Percentiles rank a stretch among this genome's conserved stretches.
phyloP scores from a whole-genome alignment of 768 basidiomycete genomes.

The Sutorius australiensis region DNA sequence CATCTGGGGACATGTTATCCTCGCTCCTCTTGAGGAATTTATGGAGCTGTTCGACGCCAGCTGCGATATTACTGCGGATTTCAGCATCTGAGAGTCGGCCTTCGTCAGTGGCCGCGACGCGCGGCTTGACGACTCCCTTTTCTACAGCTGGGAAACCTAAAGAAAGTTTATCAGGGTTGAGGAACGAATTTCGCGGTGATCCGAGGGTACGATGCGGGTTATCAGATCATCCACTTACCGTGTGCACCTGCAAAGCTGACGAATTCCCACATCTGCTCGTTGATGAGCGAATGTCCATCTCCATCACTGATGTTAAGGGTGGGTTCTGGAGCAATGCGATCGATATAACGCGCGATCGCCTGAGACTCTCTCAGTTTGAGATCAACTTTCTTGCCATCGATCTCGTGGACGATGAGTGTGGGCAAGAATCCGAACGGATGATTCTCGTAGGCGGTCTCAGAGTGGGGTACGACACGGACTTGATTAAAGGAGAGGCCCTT shows the following conservation, averaged over 20 bases:
- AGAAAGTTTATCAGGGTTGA: background rate
- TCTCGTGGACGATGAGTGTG: conserved; percentile 28
- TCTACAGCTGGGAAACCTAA: conserved; percentile 30
- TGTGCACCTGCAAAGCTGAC: conserved; percentile 23
- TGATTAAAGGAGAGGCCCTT: conserved; percentile 28
- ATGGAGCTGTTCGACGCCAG: conserved; percentile 16
- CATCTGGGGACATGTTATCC: conserved; percentile 23
- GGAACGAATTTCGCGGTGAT: background rate
- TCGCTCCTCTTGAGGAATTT: conserved; percentile 18
- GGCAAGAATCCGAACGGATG: conserved; percentile 33
- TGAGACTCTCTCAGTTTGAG: conserved; percentile 28
- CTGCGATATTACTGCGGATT: conserved; percentile 16
- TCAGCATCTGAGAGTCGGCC: conserved; percentile 21
- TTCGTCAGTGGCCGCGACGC: conserved; percentile 25
- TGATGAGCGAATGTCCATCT: conserved; percentile 18
- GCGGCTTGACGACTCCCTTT: conserved; percentile 31
- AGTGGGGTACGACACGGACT: conserved; percentile 25
- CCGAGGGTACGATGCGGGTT: no score
- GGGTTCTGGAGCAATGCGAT: conserved; percentile 29
- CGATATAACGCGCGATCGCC: conserved; percentile 30
- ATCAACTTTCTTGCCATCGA: conserved; percentile 20
- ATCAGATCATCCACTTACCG: conserved; percentile 13
- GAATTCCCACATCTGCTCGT: conserved; percentile 34
- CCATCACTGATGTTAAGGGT: conserved; percentile 19
- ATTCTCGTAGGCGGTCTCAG: conserved; percentile 25